Conservation (phyloP, 1,284 basidiomycete genomes). For the Ustilago trichophora region DNA sequence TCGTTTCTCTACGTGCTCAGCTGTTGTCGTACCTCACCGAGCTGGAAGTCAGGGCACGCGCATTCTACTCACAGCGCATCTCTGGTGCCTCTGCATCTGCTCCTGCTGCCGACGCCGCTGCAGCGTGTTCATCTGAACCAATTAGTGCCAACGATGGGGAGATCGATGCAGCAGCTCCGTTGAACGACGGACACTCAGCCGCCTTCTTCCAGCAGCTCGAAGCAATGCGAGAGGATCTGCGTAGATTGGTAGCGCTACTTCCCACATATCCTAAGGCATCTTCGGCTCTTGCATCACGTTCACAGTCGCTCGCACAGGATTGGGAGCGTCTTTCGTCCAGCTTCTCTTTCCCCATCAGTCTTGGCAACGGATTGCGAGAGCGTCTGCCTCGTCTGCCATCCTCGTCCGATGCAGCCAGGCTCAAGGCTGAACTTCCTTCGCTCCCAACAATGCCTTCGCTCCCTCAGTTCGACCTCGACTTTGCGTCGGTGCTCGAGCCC, state of each 20-base stretch:
- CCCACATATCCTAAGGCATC: slow-evolving; percentile 41
- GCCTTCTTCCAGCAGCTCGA: slow-evolving; percentile 54
- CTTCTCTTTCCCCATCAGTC: slow-evolving; percentile 34
- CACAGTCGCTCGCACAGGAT: slow-evolving; percentile 45
- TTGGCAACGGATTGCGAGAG: slow-evolving; percentile 31
- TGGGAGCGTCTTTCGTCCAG: slow-evolving; percentile 44
- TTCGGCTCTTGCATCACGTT: slow-evolving; percentile 45
- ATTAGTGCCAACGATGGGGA: too few relatives aligned
- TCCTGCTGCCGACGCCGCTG: neutral
- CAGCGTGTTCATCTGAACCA: too few relatives aligned
- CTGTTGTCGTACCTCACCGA: slow-evolving; percentile 49
- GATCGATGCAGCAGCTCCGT: neutral
- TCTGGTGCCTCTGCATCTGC: slow-evolving; percentile 5
- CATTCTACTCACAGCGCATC: slow-evolving; percentile 37
- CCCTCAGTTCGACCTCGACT: slow-evolving; percentile 41
- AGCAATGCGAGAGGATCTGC: slow-evolving; percentile 50
- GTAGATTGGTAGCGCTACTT: slow-evolving; percentile 33
- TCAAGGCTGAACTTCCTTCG: slow-evolving; percentile 29
- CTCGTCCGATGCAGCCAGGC: slow-evolving; percentile 25
- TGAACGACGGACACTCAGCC: slow-evolving; percentile 24
- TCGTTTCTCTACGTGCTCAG: slow-evolving; percentile 48
- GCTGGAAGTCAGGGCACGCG: slow-evolving; percentile 42
- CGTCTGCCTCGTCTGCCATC: slow-evolving; percentile 39
- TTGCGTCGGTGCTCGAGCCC: slow-evolving; percentile 39
- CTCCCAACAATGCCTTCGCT: slow-evolving; percentile 34